Evolutionary conservation across 2,329 filamentous ascomycete species (phyloP), one percentile per base, ranked within the genome.

Genomic region (Lecanoromycetidae sp.): DNA sequence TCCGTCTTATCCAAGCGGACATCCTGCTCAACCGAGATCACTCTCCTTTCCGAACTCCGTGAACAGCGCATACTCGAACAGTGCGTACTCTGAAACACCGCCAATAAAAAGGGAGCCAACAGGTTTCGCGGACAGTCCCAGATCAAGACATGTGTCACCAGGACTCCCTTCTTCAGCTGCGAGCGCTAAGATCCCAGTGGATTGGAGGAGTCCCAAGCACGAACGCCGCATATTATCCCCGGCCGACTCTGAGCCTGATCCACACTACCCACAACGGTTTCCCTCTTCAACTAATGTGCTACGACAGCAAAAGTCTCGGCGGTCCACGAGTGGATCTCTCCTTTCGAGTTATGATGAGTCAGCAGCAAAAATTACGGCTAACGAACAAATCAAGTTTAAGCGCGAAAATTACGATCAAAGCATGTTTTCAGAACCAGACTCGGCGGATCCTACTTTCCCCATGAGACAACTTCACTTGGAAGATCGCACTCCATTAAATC

Each of bases 321-420:
- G 70, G 12, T 71, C 69, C 50, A 66, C 67, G 17, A 69, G 67
- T 57, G 61, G 63, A 36, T 71, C 68, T 9, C 38, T 57, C 12
- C 42, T 54, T 6, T 54, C 52, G 8, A 52, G 57, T 29, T 51
- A 19, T 62, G 68, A 50, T 49, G 75, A 79, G 49, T 75, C 66
- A 50, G 52, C 50, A 33, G 51, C 41, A 27, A 44, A 47, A 34
- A 40, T 48, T 32, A 39, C 35, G 34, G 30, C 49, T 51, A 70
- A 66, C 54, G 64, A n/a, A n/a, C n/a, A n/a, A n/a, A n/a, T n/a
- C n/a, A n/a, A 68, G 38, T 75, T 75, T 13, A 72, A 77, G 50
- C 69, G 76, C 48, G 75, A 77, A 38, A 80, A 76, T 58, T 79
- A 80, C 63, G 79, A 82, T 54, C 75, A 76, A 42, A 69, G 71